These are phyloP conservation scores for Tribonema minus DNA, from an alignment of 108 stramenopile genomes.

Conservation along the genomic window DNA sequence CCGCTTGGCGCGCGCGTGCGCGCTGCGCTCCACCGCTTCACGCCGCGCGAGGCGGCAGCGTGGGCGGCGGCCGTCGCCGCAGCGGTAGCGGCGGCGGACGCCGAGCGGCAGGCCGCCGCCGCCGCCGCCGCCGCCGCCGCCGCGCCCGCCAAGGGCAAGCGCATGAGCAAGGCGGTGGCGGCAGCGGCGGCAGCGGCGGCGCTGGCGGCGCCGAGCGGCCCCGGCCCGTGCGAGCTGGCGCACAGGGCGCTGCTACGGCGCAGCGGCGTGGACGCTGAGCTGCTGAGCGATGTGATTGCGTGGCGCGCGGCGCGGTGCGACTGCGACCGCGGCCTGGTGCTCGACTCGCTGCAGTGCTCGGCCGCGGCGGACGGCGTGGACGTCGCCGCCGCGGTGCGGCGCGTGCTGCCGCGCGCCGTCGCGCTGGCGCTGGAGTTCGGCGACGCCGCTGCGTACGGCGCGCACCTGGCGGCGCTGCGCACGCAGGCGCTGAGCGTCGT, in stretches of 20 bases:
- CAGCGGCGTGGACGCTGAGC: neutral
- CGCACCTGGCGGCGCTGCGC: neutral
- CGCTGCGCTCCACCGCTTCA: slow-evolving; percentile 20
- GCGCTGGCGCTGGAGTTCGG: neutral
- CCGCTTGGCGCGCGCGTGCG: slow-evolving; percentile 19
- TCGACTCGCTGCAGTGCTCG: slow-evolving; percentile 14
- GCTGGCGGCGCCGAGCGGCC: neutral
- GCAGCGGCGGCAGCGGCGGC: neutral
- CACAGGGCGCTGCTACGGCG: slow-evolving; percentile 3
- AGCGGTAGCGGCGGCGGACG: slow-evolving; percentile 7
- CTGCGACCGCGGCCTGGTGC: slow-evolving; percentile 29
- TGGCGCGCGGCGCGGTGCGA: slow-evolving; percentile 33
- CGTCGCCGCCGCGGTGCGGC: neutral
- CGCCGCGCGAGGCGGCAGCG: slow-evolving; percentile 7
- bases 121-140: slow-evolving; percentile 6
- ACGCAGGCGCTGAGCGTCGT: too few relatives aligned
- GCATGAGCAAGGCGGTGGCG: neutral
- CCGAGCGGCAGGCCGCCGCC: slow-evolving; percentile 2
- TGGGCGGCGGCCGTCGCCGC: slow-evolving; percentile 7
- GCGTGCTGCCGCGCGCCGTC: neutral
- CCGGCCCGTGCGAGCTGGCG: slow-evolving; percentile 4
- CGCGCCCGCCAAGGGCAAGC: neutral
- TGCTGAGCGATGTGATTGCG: slow-evolving; percentile 12
- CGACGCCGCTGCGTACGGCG: neutral
- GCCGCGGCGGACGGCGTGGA: neutral